Evolutionary conservation across 1,139 yeast species (phyloP).

Genomic region (Suhomyces kunorum): DNA sequence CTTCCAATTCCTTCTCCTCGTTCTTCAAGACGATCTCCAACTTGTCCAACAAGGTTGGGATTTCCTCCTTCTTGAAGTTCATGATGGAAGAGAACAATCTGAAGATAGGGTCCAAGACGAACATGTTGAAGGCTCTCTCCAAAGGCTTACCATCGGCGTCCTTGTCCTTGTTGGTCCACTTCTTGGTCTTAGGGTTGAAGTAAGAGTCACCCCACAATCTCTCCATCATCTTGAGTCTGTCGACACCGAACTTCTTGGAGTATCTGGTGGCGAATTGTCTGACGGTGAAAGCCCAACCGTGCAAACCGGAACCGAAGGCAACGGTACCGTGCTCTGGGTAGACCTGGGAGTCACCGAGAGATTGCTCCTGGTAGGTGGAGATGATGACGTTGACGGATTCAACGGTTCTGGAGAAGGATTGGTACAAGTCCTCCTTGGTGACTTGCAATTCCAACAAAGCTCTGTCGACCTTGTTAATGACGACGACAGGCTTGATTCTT

Average conservation of each 20-base stretch:
- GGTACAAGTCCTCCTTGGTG: constrained; percentile 98
- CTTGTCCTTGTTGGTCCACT: constrained; percentile 96
- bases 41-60: constrained; percentile 84
- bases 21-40: constrained; percentile 88
- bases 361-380: constrained; percentile 90
- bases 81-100: constrained; percentile 65
- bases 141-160: constrained; percentile 94
- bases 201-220: constrained; percentile 99
- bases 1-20: constrained; percentile 97
- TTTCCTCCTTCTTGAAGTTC: constrained; percentile 83
- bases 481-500: constrained; percentile 98
- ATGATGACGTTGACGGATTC: constrained; percentile 99
- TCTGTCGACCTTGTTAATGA: constrained; percentile 99
- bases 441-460: constrained; percentile 98
- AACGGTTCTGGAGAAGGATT: constrained; percentile 97
- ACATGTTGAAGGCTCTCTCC: constrained; percentile 99
- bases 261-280: constrained; percentile 98
- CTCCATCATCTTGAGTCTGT: constrained; percentile 96
- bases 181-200: constrained; percentile 99
- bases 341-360: constrained; percentile 95
- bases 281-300: constrained; percentile 99
- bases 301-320: constrained; percentile 99
- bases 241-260: constrained; percentile 99
- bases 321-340: constrained; percentile 99
- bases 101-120: constrained; percentile 98